Conservation (phyloP, 1,139 yeast species). For the Yamadazyma dushanensis region DNA sequence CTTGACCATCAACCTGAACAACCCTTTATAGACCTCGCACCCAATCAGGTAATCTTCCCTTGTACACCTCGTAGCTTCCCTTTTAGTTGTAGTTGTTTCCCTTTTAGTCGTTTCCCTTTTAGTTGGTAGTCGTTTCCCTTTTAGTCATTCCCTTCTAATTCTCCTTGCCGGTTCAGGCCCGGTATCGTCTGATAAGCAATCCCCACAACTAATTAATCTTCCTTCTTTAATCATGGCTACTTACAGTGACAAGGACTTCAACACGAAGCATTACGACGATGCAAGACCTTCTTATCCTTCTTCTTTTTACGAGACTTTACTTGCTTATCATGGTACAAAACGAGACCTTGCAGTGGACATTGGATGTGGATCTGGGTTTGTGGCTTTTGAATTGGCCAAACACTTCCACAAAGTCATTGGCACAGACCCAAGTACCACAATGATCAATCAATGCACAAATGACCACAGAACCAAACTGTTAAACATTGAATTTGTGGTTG, state of each 20-base stretch:
- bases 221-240: constrained; percentile 29
- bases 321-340: constrained; percentile 26
- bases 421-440: constrained; percentile 63
- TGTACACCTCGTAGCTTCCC: too few relatives aligned
- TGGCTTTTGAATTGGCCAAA: constrained; percentile 53
- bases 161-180: constrained; percentile 8
- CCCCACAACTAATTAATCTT: too few relatives aligned
- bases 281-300: constrained; percentile 42
- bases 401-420: constrained; percentile 56
- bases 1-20: too few relatives aligned
- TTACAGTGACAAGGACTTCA: constrained; percentile 34
- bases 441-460: constrained; percentile 54
- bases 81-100: too few relatives aligned
- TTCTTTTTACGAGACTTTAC: constrained; percentile 29
- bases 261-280: constrained; percentile 36
- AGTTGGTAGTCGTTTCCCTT: too few relatives aligned
- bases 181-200: too few relatives aligned
- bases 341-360: constrained; percentile 54
- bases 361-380: constrained; percentile 88
- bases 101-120: too few relatives aligned
- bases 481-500: constrained; percentile 9
- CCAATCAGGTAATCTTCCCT: too few relatives aligned
- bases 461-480: constrained; percentile 5
- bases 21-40: too few relatives aligned
- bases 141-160: too few relatives aligned